phyloP scores from a whole-genome alignment of 2,329 filamentous ascomycete genomes.

The Botrytis byssoidea region DNA sequence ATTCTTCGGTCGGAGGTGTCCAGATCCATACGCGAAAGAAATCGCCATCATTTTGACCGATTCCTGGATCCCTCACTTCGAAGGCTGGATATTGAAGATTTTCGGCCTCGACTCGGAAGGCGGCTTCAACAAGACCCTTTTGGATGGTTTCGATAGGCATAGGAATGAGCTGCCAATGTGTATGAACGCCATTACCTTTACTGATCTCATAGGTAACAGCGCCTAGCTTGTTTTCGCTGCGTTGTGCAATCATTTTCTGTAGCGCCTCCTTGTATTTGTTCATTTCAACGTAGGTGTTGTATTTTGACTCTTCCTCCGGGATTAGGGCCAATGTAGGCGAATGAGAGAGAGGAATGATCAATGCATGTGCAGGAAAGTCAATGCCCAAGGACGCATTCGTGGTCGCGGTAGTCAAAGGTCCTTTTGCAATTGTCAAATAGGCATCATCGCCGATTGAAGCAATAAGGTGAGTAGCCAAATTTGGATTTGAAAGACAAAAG shows the following conservation, averaged over 20 bases:
- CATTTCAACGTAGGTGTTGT: conserved; percentile 76
- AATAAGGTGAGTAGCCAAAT: conserved; percentile 82
- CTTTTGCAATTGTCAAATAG: conserved; percentile 90
- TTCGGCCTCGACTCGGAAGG: conserved; percentile 84
- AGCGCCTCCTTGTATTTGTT: conserved; percentile 71
- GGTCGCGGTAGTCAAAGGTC: conserved; percentile 70
- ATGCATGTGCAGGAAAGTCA: conserved; percentile 77
- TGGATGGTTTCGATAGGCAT: conserved; percentile 65
- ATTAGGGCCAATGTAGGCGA: conserved; percentile 72
- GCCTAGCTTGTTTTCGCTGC: conserved; percentile 60
- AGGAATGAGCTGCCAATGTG: conserved; percentile 92
- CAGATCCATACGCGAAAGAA: conserved; percentile 85
- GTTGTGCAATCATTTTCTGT: conserved; percentile 72
- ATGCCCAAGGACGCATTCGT: conserved; percentile 67
- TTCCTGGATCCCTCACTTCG: conserved; percentile 48
- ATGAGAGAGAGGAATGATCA: conserved; percentile 88
- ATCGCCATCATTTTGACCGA: conserved; percentile 57
- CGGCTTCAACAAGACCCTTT: conserved; percentile 78
- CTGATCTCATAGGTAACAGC: conserved; percentile 92
- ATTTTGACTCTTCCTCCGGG: conserved; percentile 48
- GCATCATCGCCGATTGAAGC: conserved; percentile 82
- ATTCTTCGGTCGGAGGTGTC: conserved; percentile 51
- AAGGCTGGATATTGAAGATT: conserved; percentile 61
- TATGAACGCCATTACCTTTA: conserved; percentile 75
- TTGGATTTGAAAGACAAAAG: conserved; percentile 90